A percentile compares a stretch with the other conserved stretches of the same genome.
Evolutionary conservation across 495 filamentous ascomycete genomes (phyloP).

Genomic region (Tuber melanosporum): DNA sequence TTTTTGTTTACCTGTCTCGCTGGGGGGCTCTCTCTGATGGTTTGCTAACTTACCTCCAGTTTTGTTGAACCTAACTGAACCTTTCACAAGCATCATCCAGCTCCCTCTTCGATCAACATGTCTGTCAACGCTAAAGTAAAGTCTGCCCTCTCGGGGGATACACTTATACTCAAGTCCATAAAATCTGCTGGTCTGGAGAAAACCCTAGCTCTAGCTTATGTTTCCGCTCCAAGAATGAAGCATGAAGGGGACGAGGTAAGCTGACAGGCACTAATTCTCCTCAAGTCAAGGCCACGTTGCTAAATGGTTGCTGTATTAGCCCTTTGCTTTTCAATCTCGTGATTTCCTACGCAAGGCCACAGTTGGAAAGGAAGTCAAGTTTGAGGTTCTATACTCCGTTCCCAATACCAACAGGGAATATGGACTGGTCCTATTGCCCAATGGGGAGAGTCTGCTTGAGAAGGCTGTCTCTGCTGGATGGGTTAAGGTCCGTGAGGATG

Average conservation of each 20-base stretch:
- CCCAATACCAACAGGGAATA: slow-evolving; percentile 73
- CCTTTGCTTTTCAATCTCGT: slow-evolving; percentile 83
- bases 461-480: slow-evolving; percentile 76
- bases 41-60: neutral
- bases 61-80: slow-evolving; percentile 6
- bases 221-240: slow-evolving; percentile 75
- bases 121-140: slow-evolving; percentile 71
- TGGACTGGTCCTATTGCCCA: slow-evolving; percentile 65
- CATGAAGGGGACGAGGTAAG: slow-evolving; percentile 82
- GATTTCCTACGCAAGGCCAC: slow-evolving; percentile 77
- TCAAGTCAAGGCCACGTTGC: slow-evolving; percentile 15
- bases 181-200: slow-evolving; percentile 69
- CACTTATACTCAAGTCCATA: slow-evolving; percentile 66
- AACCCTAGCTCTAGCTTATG: slow-evolving; percentile 80
- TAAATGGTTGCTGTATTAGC: slow-evolving; percentile 44
- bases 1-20: neutral
- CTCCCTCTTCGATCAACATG: slow-evolving; percentile 15
- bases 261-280: slow-evolving; percentile 13
- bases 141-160: slow-evolving; percentile 87
- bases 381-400: slow-evolving; percentile 73
- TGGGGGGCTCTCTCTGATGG: neutral
- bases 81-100: slow-evolving; percentile 9
- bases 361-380: slow-evolving; percentile 81
- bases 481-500: slow-evolving; percentile 86
- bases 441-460: slow-evolving; percentile 70